Base-by-base conservation (phyloP, 2,329 filamentous ascomycete species). In the Claviceps purpurea region DNA sequence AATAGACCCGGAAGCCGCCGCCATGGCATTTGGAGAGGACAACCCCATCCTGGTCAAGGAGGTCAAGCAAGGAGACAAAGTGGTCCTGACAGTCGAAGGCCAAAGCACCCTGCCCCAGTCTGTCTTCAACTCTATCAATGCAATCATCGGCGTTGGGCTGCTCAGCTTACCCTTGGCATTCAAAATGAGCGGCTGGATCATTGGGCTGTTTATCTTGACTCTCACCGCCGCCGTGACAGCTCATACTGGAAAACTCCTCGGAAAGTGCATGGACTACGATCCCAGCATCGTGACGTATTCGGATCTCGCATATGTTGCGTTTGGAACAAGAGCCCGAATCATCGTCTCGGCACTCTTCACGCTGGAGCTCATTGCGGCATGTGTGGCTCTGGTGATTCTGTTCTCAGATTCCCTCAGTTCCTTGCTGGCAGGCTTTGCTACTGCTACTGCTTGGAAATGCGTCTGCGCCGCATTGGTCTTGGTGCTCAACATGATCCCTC, bases 101-200 rank as follows among this genome's bases (percentile, higher is more conserved):
- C 89, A 94, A 70, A 95, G 89, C n/a, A 98, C 91, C 1, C 75
- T 97, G 16, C 89, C 89, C 0, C 91, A 97, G 70, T 97, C 91
- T 6, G 79, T 96, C 56, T 95, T 97, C 74, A 98, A 98, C 69
- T 94, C 89, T 3, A 91, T 91, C 64, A 95, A 95, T 57, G 88
- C 94, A 49, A 72, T 96, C 54, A 91, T 96, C 55, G 90, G 90
- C 16, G 84, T 98, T 34, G 91, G 91, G 1, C 72, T 98, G 34
- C 75, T 98, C 49, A 94, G 88, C 66, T 73, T 98, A 51, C 93
- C 91, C 5, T 77, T 97, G 62, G 91, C 87, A 5, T 74, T 97
- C 61, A 88, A 84, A 61, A 89, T 95, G 65, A 83, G 87, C 13
- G 91, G 89, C 49, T 95, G 90, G 90, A 68, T 95, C 42, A 79